Evolutionary conservation across 345 rosid species (phyloP).

Genomic region (Melaleuca alternifolia): DNA sequence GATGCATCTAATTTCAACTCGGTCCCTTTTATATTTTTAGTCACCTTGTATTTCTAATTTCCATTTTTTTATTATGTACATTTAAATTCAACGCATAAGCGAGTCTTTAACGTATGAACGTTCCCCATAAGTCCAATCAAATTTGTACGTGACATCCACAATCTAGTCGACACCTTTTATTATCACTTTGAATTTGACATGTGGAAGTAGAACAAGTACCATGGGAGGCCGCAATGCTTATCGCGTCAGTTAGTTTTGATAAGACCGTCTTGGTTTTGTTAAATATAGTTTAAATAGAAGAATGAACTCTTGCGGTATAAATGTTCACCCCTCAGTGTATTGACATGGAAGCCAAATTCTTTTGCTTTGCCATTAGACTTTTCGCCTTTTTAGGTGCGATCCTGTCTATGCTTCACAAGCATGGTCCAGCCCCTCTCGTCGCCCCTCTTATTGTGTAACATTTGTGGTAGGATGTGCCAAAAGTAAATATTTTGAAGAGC

Average conservation of each 20-base stretch:
- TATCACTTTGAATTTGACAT: background rate
- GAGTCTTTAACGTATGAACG: background rate
- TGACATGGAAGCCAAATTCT: background rate
- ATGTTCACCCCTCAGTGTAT: background rate
- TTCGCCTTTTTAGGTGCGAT: background rate
- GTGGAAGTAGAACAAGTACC: background rate
- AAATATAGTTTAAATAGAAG: background rate
- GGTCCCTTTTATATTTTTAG: background rate
- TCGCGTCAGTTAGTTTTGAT: no score
- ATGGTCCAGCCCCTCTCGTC: no score
- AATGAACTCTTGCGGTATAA: background rate
- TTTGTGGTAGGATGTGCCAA: background rate
- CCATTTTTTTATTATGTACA: background rate
- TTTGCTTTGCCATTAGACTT: background rate
- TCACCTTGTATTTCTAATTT: background rate
- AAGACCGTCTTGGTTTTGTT: background rate
- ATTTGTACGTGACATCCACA: background rate
- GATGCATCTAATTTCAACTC: background rate
- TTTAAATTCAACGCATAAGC: background rate
- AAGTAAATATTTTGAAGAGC: background rate
- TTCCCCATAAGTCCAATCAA: background rate
- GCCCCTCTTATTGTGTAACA: no score
- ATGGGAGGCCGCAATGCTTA: background rate
- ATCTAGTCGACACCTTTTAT: background rate
- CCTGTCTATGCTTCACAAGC: background rate